Conservation (phyloP, 2,329 filamentous ascomycete genomes). For the Botrytis fragariae region DNA sequence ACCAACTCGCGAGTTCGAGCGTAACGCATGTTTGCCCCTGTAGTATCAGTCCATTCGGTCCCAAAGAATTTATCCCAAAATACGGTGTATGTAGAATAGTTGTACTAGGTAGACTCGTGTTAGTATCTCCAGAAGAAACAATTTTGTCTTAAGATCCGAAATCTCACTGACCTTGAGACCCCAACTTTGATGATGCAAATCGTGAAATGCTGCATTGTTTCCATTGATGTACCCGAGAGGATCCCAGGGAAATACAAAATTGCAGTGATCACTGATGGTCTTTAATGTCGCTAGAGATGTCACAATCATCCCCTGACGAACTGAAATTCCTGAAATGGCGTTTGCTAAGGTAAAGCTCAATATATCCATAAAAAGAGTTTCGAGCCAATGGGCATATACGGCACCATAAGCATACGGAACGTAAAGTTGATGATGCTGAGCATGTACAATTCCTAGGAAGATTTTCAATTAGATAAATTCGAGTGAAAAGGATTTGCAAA, state of each 20-base stretch:
- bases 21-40: constrained; percentile 11
- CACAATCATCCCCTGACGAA: constrained; percentile 20
- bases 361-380: constrained; percentile 18
- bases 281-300: constrained; percentile 15
- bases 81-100: constrained; percentile 20
- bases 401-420: constrained; percentile 17
- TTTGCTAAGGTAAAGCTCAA: constrained; percentile 18
- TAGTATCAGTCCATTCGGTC: constrained; percentile 17
- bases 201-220: constrained; percentile 19
- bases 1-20: constrained; percentile 13
- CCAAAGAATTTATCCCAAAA: constrained; percentile 21
- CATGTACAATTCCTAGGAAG: constrained; percentile 7
- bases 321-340: constrained; percentile 14
- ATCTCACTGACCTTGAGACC: constrained; percentile 17
- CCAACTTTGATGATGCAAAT: constrained; percentile 22
- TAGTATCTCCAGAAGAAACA: neutral
- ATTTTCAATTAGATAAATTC: neutral
- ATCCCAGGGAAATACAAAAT: constrained; percentile 19
- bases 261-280: constrained; percentile 20
- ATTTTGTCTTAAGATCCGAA: neutral
- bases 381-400: constrained; percentile 15
- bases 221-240: constrained; percentile 13
- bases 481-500: neutral
- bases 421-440: constrained; percentile 16
- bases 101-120: constrained; percentile 8